phyloP scores from a whole-genome alignment of 495 filamentous ascomycete species.

The Articulospora tetracladia region DNA sequence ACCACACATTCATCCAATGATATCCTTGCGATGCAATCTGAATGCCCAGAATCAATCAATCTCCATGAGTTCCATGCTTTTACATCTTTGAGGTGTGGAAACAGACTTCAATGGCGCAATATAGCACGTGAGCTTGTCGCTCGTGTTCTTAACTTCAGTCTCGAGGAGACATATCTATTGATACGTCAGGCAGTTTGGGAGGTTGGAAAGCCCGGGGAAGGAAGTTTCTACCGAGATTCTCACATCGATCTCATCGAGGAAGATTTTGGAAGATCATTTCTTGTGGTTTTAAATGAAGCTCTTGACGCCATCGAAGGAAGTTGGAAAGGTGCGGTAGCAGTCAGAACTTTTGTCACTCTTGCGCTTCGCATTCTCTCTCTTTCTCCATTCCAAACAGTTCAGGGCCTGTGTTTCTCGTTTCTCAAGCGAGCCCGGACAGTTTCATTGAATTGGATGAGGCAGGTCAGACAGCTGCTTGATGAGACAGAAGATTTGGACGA shows the following conservation, averaged over 20 bases:
- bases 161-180: constrained; percentile 31
- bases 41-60: constrained; percentile 29
- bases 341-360: constrained; percentile 27
- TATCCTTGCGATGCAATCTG: constrained; percentile 23
- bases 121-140: constrained; percentile 33
- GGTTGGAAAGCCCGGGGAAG: constrained; percentile 21
- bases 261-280: constrained; percentile 20
- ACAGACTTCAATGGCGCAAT: constrained; percentile 40
- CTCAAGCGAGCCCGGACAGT: constrained; percentile 14
- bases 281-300: constrained; percentile 22
- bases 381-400: constrained; percentile 16
- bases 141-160: constrained; percentile 30
- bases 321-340: constrained; percentile 32
- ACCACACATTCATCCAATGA: constrained; percentile 29
- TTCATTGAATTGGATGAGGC: constrained; percentile 14
- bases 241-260: constrained; percentile 31
- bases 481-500: constrained; percentile 13
- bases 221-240: constrained; percentile 16
- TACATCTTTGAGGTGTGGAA: constrained; percentile 30
- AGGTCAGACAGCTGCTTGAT: constrained; percentile 15
- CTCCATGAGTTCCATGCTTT: constrained; percentile 38
- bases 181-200: constrained; percentile 35
- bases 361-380: constrained; percentile 27
- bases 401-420: constrained; percentile 9
- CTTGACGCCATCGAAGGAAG: constrained; percentile 30